Conservation (phyloP, 306 rosid genomes). For the Malus orientalis region DNA sequence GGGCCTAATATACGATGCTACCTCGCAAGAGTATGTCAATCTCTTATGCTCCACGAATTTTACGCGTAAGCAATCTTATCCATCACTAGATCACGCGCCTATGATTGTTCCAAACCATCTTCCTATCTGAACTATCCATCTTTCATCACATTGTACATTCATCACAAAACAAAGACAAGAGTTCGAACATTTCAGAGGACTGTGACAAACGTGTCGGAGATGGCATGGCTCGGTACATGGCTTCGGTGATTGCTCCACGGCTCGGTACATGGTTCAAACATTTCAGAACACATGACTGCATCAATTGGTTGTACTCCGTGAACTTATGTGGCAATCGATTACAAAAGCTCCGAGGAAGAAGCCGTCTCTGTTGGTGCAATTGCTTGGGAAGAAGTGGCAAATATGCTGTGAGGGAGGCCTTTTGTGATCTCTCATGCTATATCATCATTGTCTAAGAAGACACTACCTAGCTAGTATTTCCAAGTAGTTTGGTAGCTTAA, state of each 20-base stretch:
- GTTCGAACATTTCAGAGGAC: constrained; percentile 24
- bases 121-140: constrained; percentile 48
- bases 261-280: constrained; percentile 7
- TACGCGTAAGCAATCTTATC: constrained; percentile 21
- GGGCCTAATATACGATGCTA: constrained; percentile 41
- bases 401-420: too few species aligned
- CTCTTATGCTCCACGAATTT: constrained; percentile 30
- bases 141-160: constrained; percentile 13
- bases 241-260: constrained; percentile 20
- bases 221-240: constrained; percentile 16
- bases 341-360: too few species aligned
- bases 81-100: constrained; percentile 29
- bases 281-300: constrained; percentile 2
- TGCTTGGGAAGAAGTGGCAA: too few species aligned
- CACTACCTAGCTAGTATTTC: too few species aligned
- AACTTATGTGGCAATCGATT: too few species aligned
- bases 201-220: constrained; percentile 46
- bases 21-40: constrained; percentile 44
- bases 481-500: too few species aligned
- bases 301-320: too few species aligned
- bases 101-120: constrained; percentile 30
- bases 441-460: too few species aligned
- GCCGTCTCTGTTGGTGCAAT: too few species aligned
- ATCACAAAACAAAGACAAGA: not conserved
- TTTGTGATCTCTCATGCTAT: too few species aligned